Percentiles rank a stretch among this genome's conserved stretches.
These are phyloP conservation scores for Bipolaris victoriae DNA, from an alignment of 2,329 filamentous ascomycete species.

Conservation along the genomic window DNA sequence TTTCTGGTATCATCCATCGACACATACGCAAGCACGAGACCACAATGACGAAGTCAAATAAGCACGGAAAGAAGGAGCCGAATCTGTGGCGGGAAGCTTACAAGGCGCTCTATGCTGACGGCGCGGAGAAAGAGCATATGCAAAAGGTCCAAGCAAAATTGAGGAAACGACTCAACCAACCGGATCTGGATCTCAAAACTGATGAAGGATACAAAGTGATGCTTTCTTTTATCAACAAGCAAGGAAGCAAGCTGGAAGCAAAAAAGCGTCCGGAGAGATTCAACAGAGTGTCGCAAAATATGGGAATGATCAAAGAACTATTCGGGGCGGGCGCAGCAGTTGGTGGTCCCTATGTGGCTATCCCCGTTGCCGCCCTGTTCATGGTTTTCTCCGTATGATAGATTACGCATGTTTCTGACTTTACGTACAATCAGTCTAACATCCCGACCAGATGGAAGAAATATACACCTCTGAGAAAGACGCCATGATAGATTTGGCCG, in stretches of 20 bases:
- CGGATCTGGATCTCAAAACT: slow-evolving; percentile 20
- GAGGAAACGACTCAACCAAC: slow-evolving; percentile 19
- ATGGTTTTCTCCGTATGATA: slow-evolving; percentile 23
- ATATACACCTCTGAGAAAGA: slow-evolving; percentile 21
- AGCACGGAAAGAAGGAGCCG: slow-evolving; percentile 1
- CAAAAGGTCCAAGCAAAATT: slow-evolving; percentile 22
- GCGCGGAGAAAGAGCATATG: slow-evolving; percentile 19
- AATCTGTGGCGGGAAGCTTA: slow-evolving; percentile 29
- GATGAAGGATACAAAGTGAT: slow-evolving; percentile 22
- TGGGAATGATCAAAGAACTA: slow-evolving; percentile 21
- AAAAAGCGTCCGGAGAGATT: slow-evolving; percentile 17
- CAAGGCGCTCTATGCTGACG: slow-evolving; percentile 16
- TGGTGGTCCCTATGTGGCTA: slow-evolving; percentile 26
- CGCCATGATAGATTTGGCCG: slow-evolving; percentile 23
- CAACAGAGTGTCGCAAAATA: slow-evolving; percentile 17
- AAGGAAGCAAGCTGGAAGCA: slow-evolving; percentile 11
- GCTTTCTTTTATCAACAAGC: slow-evolving; percentile 14
- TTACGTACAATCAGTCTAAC: background rate
- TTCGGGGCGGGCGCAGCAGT: slow-evolving; percentile 22
- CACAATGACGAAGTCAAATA: background rate
- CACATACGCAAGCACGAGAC: background rate
- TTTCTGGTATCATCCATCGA: background rate
- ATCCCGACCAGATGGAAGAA: slow-evolving; percentile 15
- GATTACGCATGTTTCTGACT: background rate
- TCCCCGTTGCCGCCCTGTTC: slow-evolving; percentile 24